These are phyloP conservation scores for Trichoderma sp. DNA, from an alignment of 2,329 filamentous ascomycete species.

Conservation along the genomic window DNA sequence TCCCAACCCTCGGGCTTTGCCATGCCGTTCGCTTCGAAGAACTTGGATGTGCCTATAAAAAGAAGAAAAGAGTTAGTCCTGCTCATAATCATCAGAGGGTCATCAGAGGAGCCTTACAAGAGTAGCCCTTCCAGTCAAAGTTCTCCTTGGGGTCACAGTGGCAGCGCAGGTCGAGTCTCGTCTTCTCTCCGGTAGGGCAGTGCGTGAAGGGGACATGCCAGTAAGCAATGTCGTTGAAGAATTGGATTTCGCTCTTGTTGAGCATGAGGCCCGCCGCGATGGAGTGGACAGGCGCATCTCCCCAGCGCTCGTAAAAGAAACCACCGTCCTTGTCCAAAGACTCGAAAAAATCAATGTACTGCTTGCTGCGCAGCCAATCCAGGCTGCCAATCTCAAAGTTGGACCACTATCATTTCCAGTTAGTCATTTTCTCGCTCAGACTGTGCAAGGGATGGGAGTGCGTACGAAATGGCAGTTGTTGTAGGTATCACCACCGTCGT, in stretches of 20 bases:
- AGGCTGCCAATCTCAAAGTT: slow-evolving; percentile 98
- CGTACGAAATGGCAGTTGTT: slow-evolving; percentile 96
- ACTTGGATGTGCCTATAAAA: slow-evolving; percentile 66
- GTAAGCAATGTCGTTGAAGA: slow-evolving; percentile 99
- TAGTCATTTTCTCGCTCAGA: not conserved
- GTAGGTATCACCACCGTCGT: slow-evolving; percentile 88
- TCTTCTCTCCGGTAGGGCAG: slow-evolving; percentile 89
- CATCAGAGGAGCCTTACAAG: slow-evolving; percentile 64
- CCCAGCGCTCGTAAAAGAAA: slow-evolving; percentile 99
- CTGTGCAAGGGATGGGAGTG: not conserved
- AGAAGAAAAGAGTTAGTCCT: slow-evolving; percentile 24
- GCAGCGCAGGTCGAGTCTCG: slow-evolving; percentile 81
- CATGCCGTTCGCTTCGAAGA: slow-evolving; percentile 79
- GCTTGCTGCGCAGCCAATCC: slow-evolving; percentile 85
- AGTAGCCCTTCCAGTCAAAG: slow-evolving; percentile 99
- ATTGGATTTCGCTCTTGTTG: slow-evolving; percentile 92
- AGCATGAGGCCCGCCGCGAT: slow-evolving; percentile 87
- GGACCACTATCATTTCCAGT: slow-evolving; percentile 70
- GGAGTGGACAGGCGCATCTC: slow-evolving; percentile 96
- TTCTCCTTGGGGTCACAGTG: slow-evolving; percentile 95
- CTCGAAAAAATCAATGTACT: slow-evolving; percentile 90
- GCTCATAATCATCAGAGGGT: not conserved
- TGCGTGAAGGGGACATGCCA: slow-evolving; percentile 98
- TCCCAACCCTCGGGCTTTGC: slow-evolving; percentile 86
- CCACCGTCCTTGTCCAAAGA: slow-evolving; percentile 86